A percentile compares a stretch with the other conserved stretches of the same genome.
phyloP scores from a whole-genome alignment of 306 rosid genomes.

The Rosa chinensis region DNA sequence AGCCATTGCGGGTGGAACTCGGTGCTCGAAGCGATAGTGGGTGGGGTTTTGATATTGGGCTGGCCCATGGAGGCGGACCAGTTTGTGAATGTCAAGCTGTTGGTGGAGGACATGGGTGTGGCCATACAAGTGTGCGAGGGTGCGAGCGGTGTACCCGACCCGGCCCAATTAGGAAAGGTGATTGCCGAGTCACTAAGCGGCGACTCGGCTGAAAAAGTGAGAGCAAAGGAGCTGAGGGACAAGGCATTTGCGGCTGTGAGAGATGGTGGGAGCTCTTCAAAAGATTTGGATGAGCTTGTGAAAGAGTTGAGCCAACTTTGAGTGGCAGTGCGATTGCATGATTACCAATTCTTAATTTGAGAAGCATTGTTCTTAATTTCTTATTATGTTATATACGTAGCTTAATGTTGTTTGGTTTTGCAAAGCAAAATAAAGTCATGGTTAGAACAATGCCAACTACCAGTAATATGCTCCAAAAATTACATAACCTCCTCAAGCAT shows the following conservation, averaged over 20 bases:
- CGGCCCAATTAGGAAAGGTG: conserved; percentile 36
- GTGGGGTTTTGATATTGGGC: conserved; percentile 52
- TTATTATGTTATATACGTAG: neutral
- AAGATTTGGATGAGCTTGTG: conserved; percentile 41
- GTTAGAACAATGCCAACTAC: no score
- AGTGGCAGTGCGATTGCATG: neutral
- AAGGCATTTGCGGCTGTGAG: conserved; percentile 37
- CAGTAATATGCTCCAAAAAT: no score
- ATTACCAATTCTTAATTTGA: neutral
- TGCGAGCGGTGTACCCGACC: conserved; percentile 45
- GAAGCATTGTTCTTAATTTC: neutral
- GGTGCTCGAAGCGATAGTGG: conserved; percentile 44
- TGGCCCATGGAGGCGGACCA: conserved; percentile 96
- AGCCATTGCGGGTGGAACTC: conserved; percentile 81
- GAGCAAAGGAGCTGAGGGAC: conserved; percentile 31
- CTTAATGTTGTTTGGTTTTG: neutral
- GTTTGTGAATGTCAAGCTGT: conserved; percentile 45
- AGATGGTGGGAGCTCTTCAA: conserved; percentile 40
- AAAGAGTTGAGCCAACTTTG: conserved; percentile 29
- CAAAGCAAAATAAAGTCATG: no score
- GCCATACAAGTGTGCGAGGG: conserved; percentile 55
- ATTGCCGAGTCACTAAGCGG: conserved; percentile 23
- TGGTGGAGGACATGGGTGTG: conserved; percentile 54
- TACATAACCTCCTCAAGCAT: no score
- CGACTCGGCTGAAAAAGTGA: conserved; percentile 29